Evolutionary conservation across 1,284 basidiomycete species (phyloP).

Genomic region (Caloboletus firmus): DNA sequence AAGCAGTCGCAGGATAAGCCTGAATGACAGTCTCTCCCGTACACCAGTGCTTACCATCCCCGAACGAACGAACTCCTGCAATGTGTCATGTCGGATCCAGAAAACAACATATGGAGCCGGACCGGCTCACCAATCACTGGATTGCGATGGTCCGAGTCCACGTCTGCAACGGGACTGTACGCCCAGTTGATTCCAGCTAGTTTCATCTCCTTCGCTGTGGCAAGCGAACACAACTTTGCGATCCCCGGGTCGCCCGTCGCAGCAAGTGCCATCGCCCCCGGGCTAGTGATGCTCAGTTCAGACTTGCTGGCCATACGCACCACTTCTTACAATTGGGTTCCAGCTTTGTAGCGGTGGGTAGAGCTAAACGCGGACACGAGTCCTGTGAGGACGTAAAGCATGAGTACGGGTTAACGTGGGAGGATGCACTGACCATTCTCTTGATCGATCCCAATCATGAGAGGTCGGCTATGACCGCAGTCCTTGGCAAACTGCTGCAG

Average conservation of each 20-base stretch:
- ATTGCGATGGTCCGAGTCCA: constrained; percentile 65
- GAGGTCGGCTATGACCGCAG: constrained; percentile 52
- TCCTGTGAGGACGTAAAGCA: constrained; percentile 39
- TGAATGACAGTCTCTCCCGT: no score
- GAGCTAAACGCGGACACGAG: constrained; percentile 65
- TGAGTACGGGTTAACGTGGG: not conserved
- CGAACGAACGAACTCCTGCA: constrained; percentile 66
- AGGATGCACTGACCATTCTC: constrained; percentile 53
- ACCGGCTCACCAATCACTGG: constrained; percentile 61
- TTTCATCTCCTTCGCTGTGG: constrained; percentile 55
- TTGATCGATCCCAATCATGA: constrained; percentile 70
- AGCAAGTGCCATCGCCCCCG: constrained; percentile 70
- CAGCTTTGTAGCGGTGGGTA: constrained; percentile 40
- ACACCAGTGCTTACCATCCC: constrained; percentile 49
- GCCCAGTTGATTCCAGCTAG: constrained; percentile 68
- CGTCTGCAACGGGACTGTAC: constrained; percentile 67
- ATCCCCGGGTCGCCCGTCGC: constrained; percentile 50
- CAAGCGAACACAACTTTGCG: constrained; percentile 48
- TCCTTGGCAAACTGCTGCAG: constrained; percentile 57
- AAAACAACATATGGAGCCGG: not conserved
- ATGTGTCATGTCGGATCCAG: constrained; percentile 2
- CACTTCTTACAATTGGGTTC: constrained; percentile 59
- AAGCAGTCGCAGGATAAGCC: not conserved
- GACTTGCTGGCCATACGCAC: not conserved
- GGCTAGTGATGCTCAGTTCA: constrained; percentile 40